These are phyloP conservation scores for Stachybotrys chlorohalonatus DNA, from an alignment of 2,329 filamentous ascomycete species.

Conservation along the genomic window DNA sequence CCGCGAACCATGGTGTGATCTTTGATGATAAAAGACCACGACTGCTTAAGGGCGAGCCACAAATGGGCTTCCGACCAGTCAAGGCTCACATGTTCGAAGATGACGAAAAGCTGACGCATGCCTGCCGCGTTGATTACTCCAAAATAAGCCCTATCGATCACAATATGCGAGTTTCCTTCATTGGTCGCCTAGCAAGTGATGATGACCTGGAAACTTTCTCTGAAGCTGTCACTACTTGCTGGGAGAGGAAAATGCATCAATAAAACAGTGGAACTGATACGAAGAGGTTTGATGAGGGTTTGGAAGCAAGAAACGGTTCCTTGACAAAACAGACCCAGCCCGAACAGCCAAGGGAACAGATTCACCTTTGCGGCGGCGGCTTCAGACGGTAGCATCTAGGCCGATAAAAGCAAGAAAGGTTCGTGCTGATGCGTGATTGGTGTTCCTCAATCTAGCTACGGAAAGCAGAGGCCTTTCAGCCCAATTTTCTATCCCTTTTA, in stretches of 20 bases:
- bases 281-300: no score
- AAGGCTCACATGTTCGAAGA: conserved; percentile 30
- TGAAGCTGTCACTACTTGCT: conserved; percentile 39
- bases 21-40: conserved; percentile 24
- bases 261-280: no score
- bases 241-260: conserved; percentile 32
- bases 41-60: conserved; percentile 30
- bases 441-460: no score
- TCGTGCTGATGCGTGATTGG: no score
- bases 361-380: no score
- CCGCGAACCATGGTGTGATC: conserved; percentile 45
- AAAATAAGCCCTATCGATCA: conserved; percentile 48
- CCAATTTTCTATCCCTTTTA: no score
- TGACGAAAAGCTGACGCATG: conserved; percentile 34
- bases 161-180: conserved; percentile 47
- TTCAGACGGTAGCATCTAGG: no score
- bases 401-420: no score
- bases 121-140: conserved; percentile 50
- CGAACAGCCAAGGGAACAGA: no score
- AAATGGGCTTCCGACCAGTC: conserved; percentile 38
- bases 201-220: conserved; percentile 30
- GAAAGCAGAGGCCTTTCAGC: no score
- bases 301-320: no score
- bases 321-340: no score
- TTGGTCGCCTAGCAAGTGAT: conserved; percentile 32